Evolutionary conservation across 768 basidiomycete species (phyloP), one percentile per base, ranked within the genome.

Genomic region (Gyrodon lividus): DNA sequence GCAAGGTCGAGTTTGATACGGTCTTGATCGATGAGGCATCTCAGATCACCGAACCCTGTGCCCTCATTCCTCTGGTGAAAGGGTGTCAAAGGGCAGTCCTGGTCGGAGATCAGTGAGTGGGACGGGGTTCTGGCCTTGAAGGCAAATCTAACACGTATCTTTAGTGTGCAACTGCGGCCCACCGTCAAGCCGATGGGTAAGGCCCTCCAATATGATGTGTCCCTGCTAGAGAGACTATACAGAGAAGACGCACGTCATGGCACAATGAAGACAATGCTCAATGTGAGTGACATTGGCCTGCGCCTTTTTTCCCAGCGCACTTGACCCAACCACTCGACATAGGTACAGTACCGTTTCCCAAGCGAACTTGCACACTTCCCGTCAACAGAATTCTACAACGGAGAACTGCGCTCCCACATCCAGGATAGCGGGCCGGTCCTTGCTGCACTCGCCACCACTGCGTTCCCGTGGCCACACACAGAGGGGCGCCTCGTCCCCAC

Each of bases 1-100:
- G 80, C 42, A 78, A 82, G 58, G 39, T 70, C 16, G 70, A 82
- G 49, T 87, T 86, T 57, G 79, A 80, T 35, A 78, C 81, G 19
- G 82, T 79, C 0, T 68, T 87, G 40, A 83, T 87, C 37, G 86
- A 87, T 59, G 84, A 87, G 57, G 85, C 84, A 0, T 86, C 84
- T 0, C 85, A 86, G 60, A 78, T 87, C 8, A 86, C 83, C 0
- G 86, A 87, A 55, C 81, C 84, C 2, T 77, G 76, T 44, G 78
- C 84, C 0, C 70, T 87, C 31, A 85, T 87, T 28, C 84, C 86
- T 0, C 70, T 87, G 4, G 82, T 85, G 9, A 87, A 87, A 60
- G 84, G 83, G 3, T 77, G 80, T 39, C 65, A 68, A 43, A 69
- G 75, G 43, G 84, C 80, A 0, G 75, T 86, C 5, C 68, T 87